These are phyloP conservation scores for Globisporangium alternatum DNA, from an alignment of 352 stramenopile species.

Conservation along the genomic window DNA sequence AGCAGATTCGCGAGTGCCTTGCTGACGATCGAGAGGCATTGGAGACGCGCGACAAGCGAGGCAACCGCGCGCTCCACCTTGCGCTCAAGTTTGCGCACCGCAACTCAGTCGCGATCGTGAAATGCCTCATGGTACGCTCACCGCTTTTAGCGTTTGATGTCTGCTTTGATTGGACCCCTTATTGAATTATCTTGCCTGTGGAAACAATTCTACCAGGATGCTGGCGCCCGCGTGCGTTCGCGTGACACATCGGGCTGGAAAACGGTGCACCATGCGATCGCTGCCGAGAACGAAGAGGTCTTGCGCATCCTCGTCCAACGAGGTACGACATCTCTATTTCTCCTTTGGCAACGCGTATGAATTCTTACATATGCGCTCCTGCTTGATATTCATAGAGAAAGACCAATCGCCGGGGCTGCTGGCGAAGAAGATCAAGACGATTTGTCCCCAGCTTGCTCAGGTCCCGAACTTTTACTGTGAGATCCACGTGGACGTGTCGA, in stretches of 20 bases:
- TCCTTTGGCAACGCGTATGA: too few species aligned
- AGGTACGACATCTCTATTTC: conserved; percentile 19
- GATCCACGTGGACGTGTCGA: conserved; percentile 62
- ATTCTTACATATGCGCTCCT: too few species aligned
- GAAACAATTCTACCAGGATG: conserved; percentile 26
- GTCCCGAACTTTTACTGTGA: conserved; percentile 68
- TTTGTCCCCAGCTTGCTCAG: conserved; percentile 38
- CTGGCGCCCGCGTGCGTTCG: conserved; percentile 59
- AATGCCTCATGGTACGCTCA: conserved; percentile 41
- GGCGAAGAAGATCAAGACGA: conserved; percentile 45
- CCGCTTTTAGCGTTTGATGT: background rate
- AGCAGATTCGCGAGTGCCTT: conserved; percentile 47
- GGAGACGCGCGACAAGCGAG: conserved; percentile 47
- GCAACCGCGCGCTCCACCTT: conserved; percentile 63
- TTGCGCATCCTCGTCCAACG: conserved; percentile 46
- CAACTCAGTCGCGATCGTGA: conserved; percentile 51
- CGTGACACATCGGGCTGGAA: conserved; percentile 63
- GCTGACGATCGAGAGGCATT: conserved; percentile 26
- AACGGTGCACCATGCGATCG: conserved; percentile 57
- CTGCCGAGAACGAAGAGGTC: conserved; percentile 58
- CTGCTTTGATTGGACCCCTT: too few species aligned
- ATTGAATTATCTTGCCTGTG: background rate
- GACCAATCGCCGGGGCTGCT: conserved; percentile 49
- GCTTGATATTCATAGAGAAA: conserved; percentile 33
- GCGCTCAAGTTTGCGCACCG: conserved; percentile 67